Conservation (phyloP, 495 filamentous ascomycete species). For the Pseudevernia furfuracea region DNA sequence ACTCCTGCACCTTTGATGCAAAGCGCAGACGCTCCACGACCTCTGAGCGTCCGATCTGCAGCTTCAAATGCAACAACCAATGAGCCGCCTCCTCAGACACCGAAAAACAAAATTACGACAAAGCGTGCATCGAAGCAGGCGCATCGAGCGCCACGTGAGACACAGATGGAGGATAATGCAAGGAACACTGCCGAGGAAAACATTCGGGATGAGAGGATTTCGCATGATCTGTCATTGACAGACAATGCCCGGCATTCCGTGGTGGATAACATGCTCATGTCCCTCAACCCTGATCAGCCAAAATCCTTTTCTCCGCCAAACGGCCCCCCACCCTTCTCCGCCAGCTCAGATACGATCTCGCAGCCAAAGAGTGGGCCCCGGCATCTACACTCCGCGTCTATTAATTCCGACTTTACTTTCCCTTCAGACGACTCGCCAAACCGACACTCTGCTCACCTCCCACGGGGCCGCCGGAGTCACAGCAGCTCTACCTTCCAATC, state of each 20-base stretch:
- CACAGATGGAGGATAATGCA: constrained; percentile 42
- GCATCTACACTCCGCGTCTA: constrained; percentile 57
- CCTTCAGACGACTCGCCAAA: constrained; percentile 58
- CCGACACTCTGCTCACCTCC: constrained; percentile 49
- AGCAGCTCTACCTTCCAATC: constrained; percentile 70
- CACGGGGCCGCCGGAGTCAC: constrained; percentile 66
- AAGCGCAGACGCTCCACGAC: constrained; percentile 9
- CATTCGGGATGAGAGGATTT: constrained; percentile 53
- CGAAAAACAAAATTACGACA: constrained; percentile 27
- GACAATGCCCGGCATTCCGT: constrained; percentile 74
- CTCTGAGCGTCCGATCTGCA: constrained; percentile 16
- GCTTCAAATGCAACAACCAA: constrained; percentile 22
- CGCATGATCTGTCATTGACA: constrained; percentile 79
- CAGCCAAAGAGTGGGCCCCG: constrained; percentile 36
- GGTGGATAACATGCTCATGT: constrained; percentile 85
- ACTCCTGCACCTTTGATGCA: constrained; percentile 22
- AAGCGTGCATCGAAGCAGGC: constrained; percentile 28
- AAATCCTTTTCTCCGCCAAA: constrained; percentile 26
- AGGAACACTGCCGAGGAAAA: constrained; percentile 36
- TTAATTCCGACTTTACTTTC: constrained; percentile 66
- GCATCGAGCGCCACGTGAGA: constrained; percentile 39
- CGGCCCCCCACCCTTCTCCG: constrained; percentile 21
- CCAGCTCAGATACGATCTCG: constrained; percentile 29
- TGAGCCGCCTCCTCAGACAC: constrained; percentile 41
- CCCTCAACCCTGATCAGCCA: constrained; percentile 55